Base-by-base conservation (phyloP, 352 stramenopile genomes). In the Pythium aquatile region DNA sequence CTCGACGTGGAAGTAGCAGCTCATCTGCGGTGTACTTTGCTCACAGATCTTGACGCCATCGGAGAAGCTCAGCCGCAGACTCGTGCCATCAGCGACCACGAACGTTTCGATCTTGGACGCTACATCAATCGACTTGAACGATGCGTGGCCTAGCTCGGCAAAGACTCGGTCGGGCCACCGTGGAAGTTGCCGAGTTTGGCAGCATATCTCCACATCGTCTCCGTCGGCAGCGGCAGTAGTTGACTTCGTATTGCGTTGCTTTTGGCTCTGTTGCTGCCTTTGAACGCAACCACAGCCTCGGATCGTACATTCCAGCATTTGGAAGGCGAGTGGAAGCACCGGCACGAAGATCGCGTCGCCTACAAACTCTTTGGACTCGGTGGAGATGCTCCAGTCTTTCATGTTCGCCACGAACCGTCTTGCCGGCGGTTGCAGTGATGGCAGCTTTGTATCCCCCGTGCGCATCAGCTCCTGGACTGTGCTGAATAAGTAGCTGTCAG, bases 301-400 rank as follows among this genome's bases (percentile, higher is more conserved):
- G 20, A 90, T 70, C 37, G 75, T 77, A 30, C 81, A 90, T 58
- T 90, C 79, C 11, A 88, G 81, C 76, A 90, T 88, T 51, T 90
- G 81, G 52, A 88, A 88, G 13, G 79, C 79, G 0, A 90, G 58
- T 0, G 81, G 81, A 24, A 90, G 65, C 44, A 81, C 75, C 26
- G 81, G 79, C 11, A 88, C 81, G 57, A 90, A 90, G 17, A 88
- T 76, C 13, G 78, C 63, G 56, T 82, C 79, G 40, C 79, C 79
- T 0, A 76, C 61, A 47, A 90, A 90, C 66, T 90, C 79, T 33
- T 77, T 83, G 17, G 77, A 77, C 68, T 90, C 81, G 13, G 81
- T 90, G n/a, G 79, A 85, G 10, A 88, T 42, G 14, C 65, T 68
- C n/a, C 79, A 54, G 40, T 77, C 63, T 3, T 69, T 78, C 20